Conservation (phyloP, 1,284 basidiomycete genomes). For the Ceratobasidium sp. region DNA sequence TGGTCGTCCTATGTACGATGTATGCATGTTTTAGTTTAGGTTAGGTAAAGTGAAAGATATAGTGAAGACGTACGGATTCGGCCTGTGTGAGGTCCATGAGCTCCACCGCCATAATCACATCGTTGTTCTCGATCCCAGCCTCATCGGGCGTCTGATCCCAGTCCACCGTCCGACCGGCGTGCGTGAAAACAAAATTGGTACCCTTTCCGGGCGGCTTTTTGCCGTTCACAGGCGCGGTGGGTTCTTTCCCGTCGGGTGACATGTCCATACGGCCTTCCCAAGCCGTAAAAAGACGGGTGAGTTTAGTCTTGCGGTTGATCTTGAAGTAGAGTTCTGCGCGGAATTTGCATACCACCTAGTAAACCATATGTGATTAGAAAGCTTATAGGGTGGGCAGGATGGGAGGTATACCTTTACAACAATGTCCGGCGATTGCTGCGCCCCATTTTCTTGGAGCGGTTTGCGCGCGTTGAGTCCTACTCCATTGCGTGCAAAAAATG, state of each 20-base stretch:
- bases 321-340: conserved; percentile 90
- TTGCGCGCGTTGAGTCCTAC: conserved; percentile 21
- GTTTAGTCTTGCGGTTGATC: conserved; percentile 86
- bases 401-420: conserved; percentile 28
- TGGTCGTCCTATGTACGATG: conserved; percentile 66
- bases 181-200: conserved; percentile 78
- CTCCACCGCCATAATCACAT: conserved; percentile 87
- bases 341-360: conserved; percentile 87
- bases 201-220: conserved; percentile 50
- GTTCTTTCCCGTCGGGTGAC: not conserved
- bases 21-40: conserved; percentile 17
- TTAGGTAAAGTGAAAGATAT: conserved; percentile 5
- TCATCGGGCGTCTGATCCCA: conserved; percentile 86
- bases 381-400: conserved; percentile 13
- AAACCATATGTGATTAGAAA: conserved; percentile 65
- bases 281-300: conserved; percentile 82
- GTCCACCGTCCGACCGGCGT: conserved; percentile 79
- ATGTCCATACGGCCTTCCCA: conserved; percentile 88
- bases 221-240: conserved; percentile 51
- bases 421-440: conserved; percentile 40
- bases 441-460: conserved; percentile 44
- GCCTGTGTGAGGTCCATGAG: conserved; percentile 84
- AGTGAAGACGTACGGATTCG: conserved; percentile 45
- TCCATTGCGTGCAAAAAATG: conserved; percentile 17
- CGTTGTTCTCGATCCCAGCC: conserved; percentile 83